A percentile compares a stretch with the other conserved stretches of the same genome.
These are phyloP conservation scores for Coemansia sp. DNA, from an alignment of 192 early-diverging fungal species.

Conservation along the genomic window DNA sequence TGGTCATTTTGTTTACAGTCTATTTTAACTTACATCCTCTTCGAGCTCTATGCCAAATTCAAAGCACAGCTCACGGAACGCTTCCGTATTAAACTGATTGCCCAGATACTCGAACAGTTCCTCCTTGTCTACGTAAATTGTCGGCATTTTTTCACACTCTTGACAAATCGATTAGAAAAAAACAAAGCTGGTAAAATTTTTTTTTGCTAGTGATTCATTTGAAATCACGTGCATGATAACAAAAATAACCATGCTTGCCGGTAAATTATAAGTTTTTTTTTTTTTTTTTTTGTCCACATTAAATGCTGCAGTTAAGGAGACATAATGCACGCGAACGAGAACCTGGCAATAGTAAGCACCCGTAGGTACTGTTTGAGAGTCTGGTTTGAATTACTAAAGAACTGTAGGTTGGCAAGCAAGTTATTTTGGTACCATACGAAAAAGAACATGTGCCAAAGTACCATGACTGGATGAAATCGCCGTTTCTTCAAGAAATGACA, in stretches of 20 bases:
- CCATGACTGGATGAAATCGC: constrained; percentile 95
- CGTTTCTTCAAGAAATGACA: constrained; percentile 89
- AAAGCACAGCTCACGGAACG: constrained; percentile 98
- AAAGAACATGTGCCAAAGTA: constrained; percentile 82
- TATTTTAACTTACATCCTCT: constrained; percentile 71
- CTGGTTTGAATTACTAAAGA: background rate
- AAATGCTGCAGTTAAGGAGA: background rate
- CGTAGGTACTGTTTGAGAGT: background rate
- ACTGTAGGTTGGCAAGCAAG: constrained; percentile 58
- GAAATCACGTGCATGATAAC: background rate
- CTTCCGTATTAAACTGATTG: constrained; percentile 66
- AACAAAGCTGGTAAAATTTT: constrained; percentile 10
- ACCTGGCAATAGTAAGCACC: constrained; percentile 42
- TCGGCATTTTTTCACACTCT: constrained; percentile 70
- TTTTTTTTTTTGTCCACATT: background rate
- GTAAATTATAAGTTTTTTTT: background rate
- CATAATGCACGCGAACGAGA: constrained; percentile 39
- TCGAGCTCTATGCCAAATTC: constrained; percentile 98
- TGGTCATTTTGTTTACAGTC: background rate
- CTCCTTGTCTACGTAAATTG: constrained; percentile 91
- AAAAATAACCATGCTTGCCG: no score
- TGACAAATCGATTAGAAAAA: background rate
- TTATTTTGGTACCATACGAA: constrained; percentile 81
- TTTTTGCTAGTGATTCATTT: constrained; percentile 28
- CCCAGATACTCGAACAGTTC: constrained; percentile 80